Percentiles rank a stretch among this genome's conserved stretches.
These are phyloP conservation scores for Clarkia xantiana DNA, from an alignment of 345 rosid species.

Conservation along the genomic window DNA sequence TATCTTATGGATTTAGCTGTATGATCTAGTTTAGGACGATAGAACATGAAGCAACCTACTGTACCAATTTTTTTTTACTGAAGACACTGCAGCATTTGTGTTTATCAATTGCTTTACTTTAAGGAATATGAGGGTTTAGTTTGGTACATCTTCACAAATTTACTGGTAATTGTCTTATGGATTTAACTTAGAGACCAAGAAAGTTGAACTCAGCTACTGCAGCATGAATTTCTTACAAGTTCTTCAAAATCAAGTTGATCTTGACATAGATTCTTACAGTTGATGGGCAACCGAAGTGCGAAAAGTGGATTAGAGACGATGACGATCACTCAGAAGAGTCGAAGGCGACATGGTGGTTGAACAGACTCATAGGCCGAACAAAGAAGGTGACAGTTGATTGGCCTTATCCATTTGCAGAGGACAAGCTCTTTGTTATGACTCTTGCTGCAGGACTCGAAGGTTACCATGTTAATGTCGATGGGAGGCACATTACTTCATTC, in stretches of 20 bases:
- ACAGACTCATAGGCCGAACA: constrained; percentile 52
- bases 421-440: constrained; percentile 71
- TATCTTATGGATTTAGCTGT: not conserved
- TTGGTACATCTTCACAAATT: no score
- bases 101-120: no score
- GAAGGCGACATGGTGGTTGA: constrained; percentile 85
- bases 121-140: no score
- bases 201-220: no score
- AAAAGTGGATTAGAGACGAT: constrained; percentile 89
- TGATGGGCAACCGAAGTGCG: constrained; percentile 81
- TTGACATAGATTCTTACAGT: constrained; percentile 28
- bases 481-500: constrained; percentile 82
- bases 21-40: no score
- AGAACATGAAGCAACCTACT: no score
- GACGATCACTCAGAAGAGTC: constrained; percentile 46
- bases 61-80: no score
- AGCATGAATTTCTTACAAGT: no score
- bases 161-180: no score
- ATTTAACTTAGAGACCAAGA: no score
- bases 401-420: constrained; percentile 82
- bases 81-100: no score
- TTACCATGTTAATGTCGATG: constrained; percentile 73
- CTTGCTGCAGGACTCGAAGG: constrained; percentile 91
- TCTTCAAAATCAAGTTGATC: not conserved
- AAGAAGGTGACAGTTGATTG: constrained; percentile 63